Base-by-base conservation (phyloP, 2,329 filamentous ascomycete genomes). In the Arthrobotrys pseudoclavata region DNA sequence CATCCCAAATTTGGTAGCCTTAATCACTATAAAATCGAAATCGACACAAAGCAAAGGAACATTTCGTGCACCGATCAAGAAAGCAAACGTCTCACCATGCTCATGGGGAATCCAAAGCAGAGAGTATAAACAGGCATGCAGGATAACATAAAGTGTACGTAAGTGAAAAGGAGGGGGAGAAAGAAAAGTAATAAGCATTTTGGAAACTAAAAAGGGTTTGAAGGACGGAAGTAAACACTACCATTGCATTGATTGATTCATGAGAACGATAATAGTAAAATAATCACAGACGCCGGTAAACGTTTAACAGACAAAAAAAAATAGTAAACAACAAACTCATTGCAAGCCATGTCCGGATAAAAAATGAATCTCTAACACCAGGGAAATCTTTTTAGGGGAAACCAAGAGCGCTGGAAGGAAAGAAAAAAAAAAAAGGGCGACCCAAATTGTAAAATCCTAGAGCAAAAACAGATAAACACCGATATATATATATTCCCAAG, bases 321-420 rank as follows among this genome's bases (percentile, higher is more conserved):
- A 7, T 4, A 24, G 24, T 12, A 55, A 13, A 3, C 15, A 52
- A 29, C 10, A 22, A 60, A 60, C 31, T 40, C 34, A 40, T 60
- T 20, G 55, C 34, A 60, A 42, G 34, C 55, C 55, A 60, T 42
- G 42, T 20, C 34, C 31, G 42, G 31, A 31, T 31, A n/a, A 40
- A 50, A 18, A 64, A 66, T 18, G 40, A 52, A 66, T 12, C 57
- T 72, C 60, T 72, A 72, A 66, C 69, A 52, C 69, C 69, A 24
- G 48, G 40, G 29, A 37, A 66, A 9, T 47, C 40, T 50, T 71
- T 71, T 63, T 7, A 52, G 42, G 60, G 15, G 50, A 22, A 62
- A 57, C n/a, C 12, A 64, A 53, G 18, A 63, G 52, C 18, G 22
- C 20, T 62, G 15, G 24, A 24, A 45, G 2, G 55, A 24, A 60